Evolutionary conservation across 768 basidiomycete species (phyloP), one percentile per base, ranked within the genome.

Genomic region (Lenzites betulinus): DNA sequence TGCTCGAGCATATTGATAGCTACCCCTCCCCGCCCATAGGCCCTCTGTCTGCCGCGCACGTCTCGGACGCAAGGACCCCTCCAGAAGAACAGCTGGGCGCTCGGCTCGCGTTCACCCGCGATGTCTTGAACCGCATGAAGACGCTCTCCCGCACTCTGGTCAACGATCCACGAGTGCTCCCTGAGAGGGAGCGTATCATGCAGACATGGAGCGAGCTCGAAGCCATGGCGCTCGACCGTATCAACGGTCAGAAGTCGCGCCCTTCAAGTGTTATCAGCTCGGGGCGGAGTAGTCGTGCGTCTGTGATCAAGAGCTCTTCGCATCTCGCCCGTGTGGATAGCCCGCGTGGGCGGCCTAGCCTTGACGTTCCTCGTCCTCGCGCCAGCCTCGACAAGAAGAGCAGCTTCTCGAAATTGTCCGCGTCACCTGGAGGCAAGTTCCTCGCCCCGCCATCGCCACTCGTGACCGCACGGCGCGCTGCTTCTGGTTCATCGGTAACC

Each of bases 1-100:
- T 95, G 5, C 76, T 95, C 47, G 90, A 93, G 67, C 90, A 93
- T 67, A 79, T 93, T 54, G 93, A 95, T 70, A 92, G 89, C 66
- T 93, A 86, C 68, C 92, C 93, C 9, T 80, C 83, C 2, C 70
- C 77, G 33, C 87, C 87, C 5, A 70, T 77, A 26, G 78, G 81
- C 5, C 73, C 80, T 2, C 69, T 87, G 33, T 78, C 83, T 4
- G 85, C 85, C 23, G 73, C 77, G 16, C 84, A 84, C 63, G 60
- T 74, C 58, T 76, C 78, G 35, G 71, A 76, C 13, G 62, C 70
- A 7, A 70, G 74, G 23, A 64, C 79, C 4, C 73, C 83, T 8
- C 86, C 92, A 0, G 85, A 89, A 59, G 87, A 88, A 42, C 90
- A 93, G 66, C 74, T 93, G 5, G 73, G 71, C 15, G 79, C 82